Evolutionary conservation across 352 stramenopile species (phyloP), one percentile per base, ranked within the genome.

Genomic region (Phytopythium cucurbitacearum): DNA sequence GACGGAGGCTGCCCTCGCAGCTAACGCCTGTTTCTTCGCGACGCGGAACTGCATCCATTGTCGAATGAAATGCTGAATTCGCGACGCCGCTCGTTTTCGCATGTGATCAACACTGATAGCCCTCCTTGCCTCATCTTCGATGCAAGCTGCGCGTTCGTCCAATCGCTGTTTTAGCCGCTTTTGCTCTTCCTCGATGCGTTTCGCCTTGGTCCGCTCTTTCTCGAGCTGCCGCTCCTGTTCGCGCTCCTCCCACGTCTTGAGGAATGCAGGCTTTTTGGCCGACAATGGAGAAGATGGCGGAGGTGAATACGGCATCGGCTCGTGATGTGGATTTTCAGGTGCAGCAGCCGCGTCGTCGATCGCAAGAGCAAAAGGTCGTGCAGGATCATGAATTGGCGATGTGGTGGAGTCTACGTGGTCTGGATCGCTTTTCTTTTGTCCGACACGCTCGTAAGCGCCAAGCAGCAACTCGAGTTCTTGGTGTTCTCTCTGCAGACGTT

Each of bases 201-300:
- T 61, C 0, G 64, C 53, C 51, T 85, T 88, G 13, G 69, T 73
- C 0, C 64, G 33, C 21, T 87, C 75, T 47, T 92, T 90, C 42
- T 86, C 73, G 33, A 79, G 53, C 40, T 69, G 73, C 10, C 73
- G 64, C 39, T 80, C 65, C 40, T 65, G 64, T 56, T 89, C 77
- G 6, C 82, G 73, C 58, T 92, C 77, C 57, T 92, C 77, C 73
- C 77, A 92, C 4, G 71, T 86, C 64, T 80, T 79, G 39, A 89
- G 65, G 42, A 91, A 81, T 2, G 62, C 53, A 3, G 80, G 77
- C 28, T 82, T 84, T 49, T 73, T 81, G 8, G 67, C 64, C 5
- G 65, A 67, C 11, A 73, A 44, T 6, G 62, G 64, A 3, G 35
- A 47, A 2, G 46, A 56, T 33, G 40, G 44, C 10, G 7, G 12